Evolutionary conservation across 2,329 filamentous ascomycete genomes (phyloP), one percentile per base, ranked within the genome.

Genomic region (Sclerotinia spermophila): DNA sequence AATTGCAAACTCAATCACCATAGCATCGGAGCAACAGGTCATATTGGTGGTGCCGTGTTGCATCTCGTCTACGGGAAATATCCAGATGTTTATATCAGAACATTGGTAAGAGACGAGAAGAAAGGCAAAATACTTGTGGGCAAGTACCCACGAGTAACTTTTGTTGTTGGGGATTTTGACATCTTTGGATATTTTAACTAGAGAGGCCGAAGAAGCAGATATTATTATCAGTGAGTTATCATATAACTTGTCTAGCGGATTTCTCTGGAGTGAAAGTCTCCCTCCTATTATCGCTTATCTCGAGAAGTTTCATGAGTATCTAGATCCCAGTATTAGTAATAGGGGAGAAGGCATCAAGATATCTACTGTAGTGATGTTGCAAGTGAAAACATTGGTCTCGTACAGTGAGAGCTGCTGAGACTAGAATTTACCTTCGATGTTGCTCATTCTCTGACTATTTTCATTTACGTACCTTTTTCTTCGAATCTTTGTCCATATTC

Each of bases 21-120:
- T 67, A 72, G 71, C 1, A 44, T 72, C 24, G 71, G 69, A 24
- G 73, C 72, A 7, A 72, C 69, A 19, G 72, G 73, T 10, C 72
- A 74, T 65, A 73, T 74, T 19, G 73, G 71, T 19, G 72, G 73
- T 8, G 71, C 71, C 2, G 65, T 71, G 8, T 45, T 74, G 17
- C 71, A 74, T 53, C 48, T 71, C 11, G 40, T 72, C 15, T 45
- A 59, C 24, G 21, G 33, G 13, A 59, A 33, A 19, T 71, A 67
- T 53, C n/a, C 59, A 17, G 17, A 62, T 27, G 19, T 51, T 5
- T 11, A n/a, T 3, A 60, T 73, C 1, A 66, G 44, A 17, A 58
- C 60, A 24, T 55, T 74, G 4, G 67, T 73, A 19, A 59, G 73
- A 24, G 65, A 71, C 35, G 65, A 68, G 5, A 19, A 44, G 42